Evolutionary conservation across 1,284 basidiomycete species (phyloP).

Genomic region (Pseudozyma hubeiensis): DNA sequence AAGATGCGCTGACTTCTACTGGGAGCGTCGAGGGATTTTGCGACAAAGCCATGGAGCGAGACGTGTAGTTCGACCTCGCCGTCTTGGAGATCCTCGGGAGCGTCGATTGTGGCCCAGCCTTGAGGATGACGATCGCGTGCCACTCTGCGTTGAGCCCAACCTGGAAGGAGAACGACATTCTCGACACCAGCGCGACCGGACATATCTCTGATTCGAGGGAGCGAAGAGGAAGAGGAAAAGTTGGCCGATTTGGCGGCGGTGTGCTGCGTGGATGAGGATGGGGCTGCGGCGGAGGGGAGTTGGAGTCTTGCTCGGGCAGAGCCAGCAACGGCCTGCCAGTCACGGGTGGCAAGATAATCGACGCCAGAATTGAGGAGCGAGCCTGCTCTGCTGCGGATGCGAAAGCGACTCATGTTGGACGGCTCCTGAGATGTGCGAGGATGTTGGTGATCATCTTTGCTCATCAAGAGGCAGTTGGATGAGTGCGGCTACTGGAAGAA

Average conservation of each 20-base stretch:
- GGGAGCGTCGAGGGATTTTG: slow-evolving; percentile 30
- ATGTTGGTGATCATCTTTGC: slow-evolving; percentile 19
- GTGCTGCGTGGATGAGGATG: not conserved
- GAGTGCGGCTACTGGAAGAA: not conserved
- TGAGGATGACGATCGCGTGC: slow-evolving; percentile 52
- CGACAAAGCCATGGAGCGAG: slow-evolving; percentile 37
- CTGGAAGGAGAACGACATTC: slow-evolving; percentile 42
- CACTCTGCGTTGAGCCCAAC: slow-evolving; percentile 47
- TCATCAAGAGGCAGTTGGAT: slow-evolving; percentile 14
- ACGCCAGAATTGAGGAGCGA: slow-evolving; percentile 38
- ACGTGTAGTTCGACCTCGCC: slow-evolving; percentile 52
- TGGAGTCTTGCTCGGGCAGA: slow-evolving; percentile 29
- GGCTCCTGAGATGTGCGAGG: slow-evolving; percentile 24
- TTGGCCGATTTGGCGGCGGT: slow-evolving; percentile 7
- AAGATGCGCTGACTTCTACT: slow-evolving; percentile 49
- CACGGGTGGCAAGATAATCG: slow-evolving; percentile 38
- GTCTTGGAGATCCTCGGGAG: slow-evolving; percentile 47
- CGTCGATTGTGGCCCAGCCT: slow-evolving; percentile 39
- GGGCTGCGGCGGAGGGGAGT: slow-evolving; percentile 13
- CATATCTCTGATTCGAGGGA: slow-evolving; percentile 26
- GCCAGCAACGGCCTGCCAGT: slow-evolving; percentile 41
- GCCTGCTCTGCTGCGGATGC: slow-evolving; percentile 32
- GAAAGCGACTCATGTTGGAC: slow-evolving; percentile 45
- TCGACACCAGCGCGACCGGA: slow-evolving; percentile 28
- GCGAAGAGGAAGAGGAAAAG: slow-evolving; percentile 19